Evolutionary conservation across 371 early-diverging fungal genomes (phyloP).

Genomic region (Thermomucor indicae-seudaticae): DNA sequence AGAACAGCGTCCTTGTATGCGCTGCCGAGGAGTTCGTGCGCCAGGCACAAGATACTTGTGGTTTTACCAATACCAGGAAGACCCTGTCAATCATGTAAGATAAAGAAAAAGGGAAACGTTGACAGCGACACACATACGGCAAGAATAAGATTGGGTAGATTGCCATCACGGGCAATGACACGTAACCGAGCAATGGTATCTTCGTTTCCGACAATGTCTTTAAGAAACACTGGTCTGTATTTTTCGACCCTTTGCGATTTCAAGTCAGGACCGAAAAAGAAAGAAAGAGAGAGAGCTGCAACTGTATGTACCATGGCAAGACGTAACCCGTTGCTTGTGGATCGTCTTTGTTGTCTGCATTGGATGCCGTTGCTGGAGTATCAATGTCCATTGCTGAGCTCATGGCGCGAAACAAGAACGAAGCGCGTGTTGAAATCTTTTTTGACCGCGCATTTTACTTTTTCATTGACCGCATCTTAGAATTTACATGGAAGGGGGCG

Average conservation of each 20-base stretch:
- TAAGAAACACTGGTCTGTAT: constrained; percentile 85
- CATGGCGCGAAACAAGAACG: constrained; percentile 1
- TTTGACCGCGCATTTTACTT: no score
- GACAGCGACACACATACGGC: constrained; percentile 45
- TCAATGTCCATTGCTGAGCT: constrained; percentile 1
- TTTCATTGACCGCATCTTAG: no score
- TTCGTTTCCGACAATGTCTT: constrained; percentile 96
- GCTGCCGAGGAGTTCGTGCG: constrained; percentile 80
- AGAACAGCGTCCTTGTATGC: constrained; percentile 86
- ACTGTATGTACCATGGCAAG: constrained; percentile 11
- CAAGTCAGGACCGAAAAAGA: background rate
- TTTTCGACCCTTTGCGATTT: constrained; percentile 86
- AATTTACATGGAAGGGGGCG: no score
- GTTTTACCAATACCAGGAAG: constrained; percentile 99
- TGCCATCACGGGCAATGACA: constrained; percentile 85
- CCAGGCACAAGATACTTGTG: constrained; percentile 92
- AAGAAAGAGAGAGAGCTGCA: background rate
- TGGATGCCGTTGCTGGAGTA: background rate
- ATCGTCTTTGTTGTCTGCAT: background rate
- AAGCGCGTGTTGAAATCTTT: no score
- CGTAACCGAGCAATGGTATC: constrained; percentile 88
- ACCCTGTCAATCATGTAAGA: constrained; percentile 50
- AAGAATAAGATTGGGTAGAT: constrained; percentile 97
- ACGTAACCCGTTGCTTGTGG: constrained; percentile 8
- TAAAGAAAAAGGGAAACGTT: background rate